Base-by-base conservation (phyloP, 2,329 filamentous ascomycete species). In the Phaeosphaeria sp. region DNA sequence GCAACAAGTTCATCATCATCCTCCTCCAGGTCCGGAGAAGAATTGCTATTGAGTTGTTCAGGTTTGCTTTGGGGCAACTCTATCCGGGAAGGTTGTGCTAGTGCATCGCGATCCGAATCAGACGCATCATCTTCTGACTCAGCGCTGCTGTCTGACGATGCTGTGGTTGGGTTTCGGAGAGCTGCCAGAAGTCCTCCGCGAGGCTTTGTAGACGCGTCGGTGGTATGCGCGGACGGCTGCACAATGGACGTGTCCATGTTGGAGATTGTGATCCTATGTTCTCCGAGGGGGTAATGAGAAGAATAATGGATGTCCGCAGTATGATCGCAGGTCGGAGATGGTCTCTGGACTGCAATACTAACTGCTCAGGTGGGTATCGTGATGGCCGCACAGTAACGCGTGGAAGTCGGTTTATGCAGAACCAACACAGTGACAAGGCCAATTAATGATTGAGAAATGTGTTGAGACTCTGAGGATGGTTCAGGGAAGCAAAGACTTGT, bases 71-170 rank as follows among this genome's bases (percentile, higher is more conserved):
- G 36, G 5, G 36, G 25, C 25, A 18, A 44, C 7, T 18, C 4
- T 22, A 23, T 6, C 5, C 17, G 42, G 6, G 41, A 22, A 17
- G 42, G 2, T 39, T 23, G 43, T 39, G 25, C 15, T 15, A 42
- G 18, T 22, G 43, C 27, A 20, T 53, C 50, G 11, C 17, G 42
- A n/a, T 72, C 66, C 21, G 58, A 62, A 41, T 58, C 56, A 21
- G 65, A 64, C 27, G 57, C 63, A 47, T 76, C 73, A 6, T 69
- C 66, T 1, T 78, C 77, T 20, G 76, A 75, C 30, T 77, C 76
- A 17, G 73, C 65, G 47, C 75, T 73, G 60, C 84, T 82, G 50
- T 78, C 75, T 27, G 82, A 69, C 23, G 66, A 67, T 46, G 52
- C 58, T 7, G 59, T 50, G 21, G 51, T 46, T 17, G 60, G 58